These are phyloP conservation scores for Fusarium avenaceum DNA, from an alignment of 2,329 filamentous ascomycete species.

Conservation along the genomic window DNA sequence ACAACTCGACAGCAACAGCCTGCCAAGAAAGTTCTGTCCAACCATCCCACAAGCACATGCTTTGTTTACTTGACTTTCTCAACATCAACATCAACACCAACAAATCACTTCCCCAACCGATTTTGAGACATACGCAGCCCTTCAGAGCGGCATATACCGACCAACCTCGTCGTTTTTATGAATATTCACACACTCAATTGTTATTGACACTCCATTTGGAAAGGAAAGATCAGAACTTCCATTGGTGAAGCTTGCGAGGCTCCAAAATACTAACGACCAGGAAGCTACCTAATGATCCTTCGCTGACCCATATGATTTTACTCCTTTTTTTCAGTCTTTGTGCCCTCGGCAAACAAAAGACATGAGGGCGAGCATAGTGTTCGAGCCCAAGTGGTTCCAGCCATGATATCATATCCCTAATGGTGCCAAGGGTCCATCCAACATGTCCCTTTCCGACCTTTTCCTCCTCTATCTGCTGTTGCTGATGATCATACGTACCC, in stretches of 20 bases:
- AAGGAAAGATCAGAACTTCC: constrained; percentile 49
- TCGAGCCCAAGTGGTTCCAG: constrained; percentile 38
- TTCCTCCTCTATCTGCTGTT: constrained; percentile 44
- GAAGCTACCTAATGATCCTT: constrained; percentile 47
- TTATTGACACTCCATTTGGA: constrained; percentile 20
- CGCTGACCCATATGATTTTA: constrained; percentile 45
- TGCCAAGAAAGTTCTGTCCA: neutral
- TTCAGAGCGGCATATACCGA: constrained; percentile 1
- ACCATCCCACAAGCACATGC: constrained; percentile 8
- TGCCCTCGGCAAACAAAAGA: constrained; percentile 41
- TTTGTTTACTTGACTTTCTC: constrained; percentile 4
- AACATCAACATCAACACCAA: constrained; percentile 19
- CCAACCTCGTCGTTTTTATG: neutral
- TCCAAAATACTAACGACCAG: constrained; percentile 40
- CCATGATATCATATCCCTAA: constrained; percentile 43
- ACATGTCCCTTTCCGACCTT: constrained; percentile 26
- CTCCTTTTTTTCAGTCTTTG: constrained; percentile 46
- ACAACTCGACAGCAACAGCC: neutral
- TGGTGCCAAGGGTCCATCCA: constrained; percentile 28
- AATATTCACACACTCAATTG: constrained; percentile 13
- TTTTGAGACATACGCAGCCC: neutral
- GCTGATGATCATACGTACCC: constrained; percentile 33
- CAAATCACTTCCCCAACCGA: constrained; percentile 6
- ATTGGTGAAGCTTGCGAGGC: constrained; percentile 47
- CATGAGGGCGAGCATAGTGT: constrained; percentile 33